phyloP scores from a whole-genome alignment of 1,284 basidiomycete genomes.

The Taiwanofungus camphoratus region DNA sequence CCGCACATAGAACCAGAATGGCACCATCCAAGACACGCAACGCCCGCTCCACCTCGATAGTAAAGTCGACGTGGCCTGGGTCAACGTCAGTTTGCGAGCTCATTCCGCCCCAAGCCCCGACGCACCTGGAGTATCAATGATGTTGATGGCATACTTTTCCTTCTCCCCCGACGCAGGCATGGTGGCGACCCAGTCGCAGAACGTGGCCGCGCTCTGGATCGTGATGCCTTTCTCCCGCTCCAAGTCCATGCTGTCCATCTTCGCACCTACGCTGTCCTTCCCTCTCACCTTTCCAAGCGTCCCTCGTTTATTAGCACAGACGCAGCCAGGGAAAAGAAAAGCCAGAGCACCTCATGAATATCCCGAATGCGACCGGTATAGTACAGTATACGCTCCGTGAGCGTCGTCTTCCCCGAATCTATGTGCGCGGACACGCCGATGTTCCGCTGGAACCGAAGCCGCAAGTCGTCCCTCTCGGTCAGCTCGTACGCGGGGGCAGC shows the following conservation, averaged over 20 bases:
- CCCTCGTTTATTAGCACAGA: background rate
- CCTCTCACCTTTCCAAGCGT: slow-evolving; percentile 78
- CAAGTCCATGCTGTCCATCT: slow-evolving; percentile 99
- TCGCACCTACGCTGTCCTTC: slow-evolving; percentile 92
- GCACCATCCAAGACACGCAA: slow-evolving; percentile 96
- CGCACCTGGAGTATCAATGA: slow-evolving; percentile 95
- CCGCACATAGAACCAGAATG: slow-evolving; percentile 94
- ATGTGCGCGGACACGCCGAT: slow-evolving; percentile 91
- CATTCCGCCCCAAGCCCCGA: background rate
- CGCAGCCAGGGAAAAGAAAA: slow-evolving; percentile 2
- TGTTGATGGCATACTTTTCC: slow-evolving; percentile 92
- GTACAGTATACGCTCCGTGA: slow-evolving; percentile 96
- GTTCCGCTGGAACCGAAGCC: slow-evolving; percentile 67
- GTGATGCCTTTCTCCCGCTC: slow-evolving; percentile 99
- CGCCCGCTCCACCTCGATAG: slow-evolving; percentile 98
- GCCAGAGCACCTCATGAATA: slow-evolving; percentile 85
- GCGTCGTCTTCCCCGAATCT: slow-evolving; percentile 97
- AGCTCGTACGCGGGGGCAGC: slow-evolving; percentile 36
- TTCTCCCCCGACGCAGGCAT: slow-evolving; percentile 59
- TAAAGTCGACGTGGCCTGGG: slow-evolving; percentile 96
- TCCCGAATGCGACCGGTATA: slow-evolving; percentile 96
- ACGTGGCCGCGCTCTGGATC: slow-evolving; percentile 97
- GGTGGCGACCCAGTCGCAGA: slow-evolving; percentile 90
- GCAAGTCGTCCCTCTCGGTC: slow-evolving; percentile 49
- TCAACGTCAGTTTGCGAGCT: background rate